Base-by-base conservation (phyloP, 768 basidiomycete genomes). In the Termitomyces bulborhizus region DNA sequence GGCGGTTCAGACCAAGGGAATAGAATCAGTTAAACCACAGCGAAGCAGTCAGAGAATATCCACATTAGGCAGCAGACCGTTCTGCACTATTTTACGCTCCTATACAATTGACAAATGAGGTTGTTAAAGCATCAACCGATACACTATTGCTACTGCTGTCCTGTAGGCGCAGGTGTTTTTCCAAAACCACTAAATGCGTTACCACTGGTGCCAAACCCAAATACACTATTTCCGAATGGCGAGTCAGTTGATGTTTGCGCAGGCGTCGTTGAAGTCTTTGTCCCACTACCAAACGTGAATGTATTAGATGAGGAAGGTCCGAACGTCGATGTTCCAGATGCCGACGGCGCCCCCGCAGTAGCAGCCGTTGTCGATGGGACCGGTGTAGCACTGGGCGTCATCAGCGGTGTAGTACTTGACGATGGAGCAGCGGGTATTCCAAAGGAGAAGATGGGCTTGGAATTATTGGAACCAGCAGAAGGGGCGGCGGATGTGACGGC, bases 131-230 rank as follows among this genome's bases (percentile, higher is more conserved):
- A 48, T 24, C 51, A 56, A 37, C 32, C 13, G 5, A 31, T 49
- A 52, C 51, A 49, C 54, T 59, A 59, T 51, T 64, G 54, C 51
- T 65, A 61, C 41, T 73, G 69, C 54, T 71, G 68, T 60, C 64
- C 61, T 16, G 60, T 51, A 4, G 61, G 47, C 43, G 57, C 42
- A 42, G 62, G 51, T 53, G 57, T 42, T 46, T 61, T 63, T 5
- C 63, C 59, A 60, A 66, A 66, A 21, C 42, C 40, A 51, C 51
- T 41, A 52, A 58, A 65, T 27, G 34, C 42, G 11, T 40, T 59
- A n/a, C 43, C 48, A 21, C 41, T 41, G 5, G 56, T 26, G 46
- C 68, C 68, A 57, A 74, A 73, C 29, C 69, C 70, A 58, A 74
- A 69, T 9, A 68, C 59, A 56, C 63, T 67, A 1, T 58, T 62